Evolutionary conservation across 2,329 filamentous ascomycete genomes (phyloP), one percentile per base, ranked within the genome.

Genomic region (Xylaria sp.): DNA sequence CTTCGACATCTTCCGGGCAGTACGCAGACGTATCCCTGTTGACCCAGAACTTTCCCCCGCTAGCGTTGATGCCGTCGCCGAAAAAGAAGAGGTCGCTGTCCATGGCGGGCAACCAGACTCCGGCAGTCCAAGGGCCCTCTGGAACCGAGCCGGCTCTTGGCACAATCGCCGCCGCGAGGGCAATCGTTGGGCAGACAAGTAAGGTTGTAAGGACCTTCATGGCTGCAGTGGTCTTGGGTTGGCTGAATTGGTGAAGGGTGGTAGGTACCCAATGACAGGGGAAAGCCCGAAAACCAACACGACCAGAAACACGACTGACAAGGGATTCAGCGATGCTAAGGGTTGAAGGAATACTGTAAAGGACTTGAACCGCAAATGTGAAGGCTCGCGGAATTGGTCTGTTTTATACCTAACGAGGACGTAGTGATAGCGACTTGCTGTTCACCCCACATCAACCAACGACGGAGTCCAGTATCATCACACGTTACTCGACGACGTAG

Each of bases 21-120:
- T 63, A 63, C 1, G 61, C 57, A n/a, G 53, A 54, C 1, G 62
- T 51, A 44, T 48, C 8, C 34, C 24, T 61, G 49, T 65, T 58
- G 39, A 65, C 39, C 47, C 49, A 66, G 52, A 66, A 66, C 49
- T 63, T 65, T 17, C 56, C 56, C n/a, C 58, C 58, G 38, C 52
- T 63, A 29, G 63, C 63, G 5, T 63, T 62, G 38, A 66, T 63
- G 17, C 39, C 29, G 16, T 43, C 38, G 13, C 62, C 61, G 22
- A 17, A 0, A 48, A 62, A 63, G n/a, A 46, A 45, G 18, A 29
- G 1, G 21, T 57, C 51, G 19, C 24, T 39, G 4, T 4, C 40
- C 8, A 34, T 4, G 16, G 50, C 47, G 1, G 24, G 3, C 39
- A 43, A 59, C 60, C 59, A 65, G 3, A 57, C 61, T 6, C 62